These are phyloP conservation scores for Cerioporus squamosus DNA, from an alignment of 1,284 basidiomycete genomes.

Conservation along the genomic window DNA sequence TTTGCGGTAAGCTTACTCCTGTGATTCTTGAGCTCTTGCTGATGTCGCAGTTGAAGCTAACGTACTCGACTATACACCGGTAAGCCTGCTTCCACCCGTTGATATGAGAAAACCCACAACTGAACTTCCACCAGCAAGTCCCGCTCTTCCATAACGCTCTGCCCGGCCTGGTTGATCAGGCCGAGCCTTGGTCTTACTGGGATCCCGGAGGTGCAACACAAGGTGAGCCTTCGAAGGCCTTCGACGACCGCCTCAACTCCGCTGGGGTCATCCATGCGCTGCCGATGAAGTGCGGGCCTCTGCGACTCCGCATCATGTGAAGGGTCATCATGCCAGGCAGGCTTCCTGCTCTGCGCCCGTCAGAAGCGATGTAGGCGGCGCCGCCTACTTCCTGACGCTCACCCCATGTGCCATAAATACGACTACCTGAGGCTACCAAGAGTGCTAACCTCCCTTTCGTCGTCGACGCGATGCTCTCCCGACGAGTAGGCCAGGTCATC, in stretches of 20 bases:
- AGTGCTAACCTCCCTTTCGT: constrained; percentile 9
- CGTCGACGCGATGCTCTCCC: constrained; percentile 7
- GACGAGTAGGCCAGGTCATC: constrained; percentile 12
- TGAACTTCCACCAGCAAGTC: constrained; percentile 2
- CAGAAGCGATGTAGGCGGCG: background rate
- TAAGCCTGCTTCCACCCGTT: constrained; percentile 1
- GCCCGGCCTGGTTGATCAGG: constrained; percentile 9
- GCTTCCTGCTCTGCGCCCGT: background rate
- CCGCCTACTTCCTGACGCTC: background rate
- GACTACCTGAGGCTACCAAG: background rate
- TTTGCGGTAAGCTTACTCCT: background rate
- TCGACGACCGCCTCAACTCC: background rate
- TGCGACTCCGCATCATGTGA: constrained; percentile 1
- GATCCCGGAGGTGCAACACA: constrained; percentile 5
- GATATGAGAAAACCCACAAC: background rate
- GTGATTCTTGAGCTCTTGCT: background rate
- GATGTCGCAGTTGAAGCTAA: constrained; percentile 1
- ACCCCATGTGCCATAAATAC: background rate
- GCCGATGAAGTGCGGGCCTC: background rate
- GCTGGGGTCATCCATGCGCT: background rate
- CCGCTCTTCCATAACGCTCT: constrained; percentile 13
- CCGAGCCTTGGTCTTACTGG: constrained; percentile 8
- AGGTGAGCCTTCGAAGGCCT: constrained; percentile 21
- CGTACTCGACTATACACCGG: constrained; percentile 11
- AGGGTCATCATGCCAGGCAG: background rate